Evolutionary conservation across 805 yeast genomes (phyloP), one percentile per base, ranked within the genome.

Genomic region (Cyberlindnera mycetangii): DNA sequence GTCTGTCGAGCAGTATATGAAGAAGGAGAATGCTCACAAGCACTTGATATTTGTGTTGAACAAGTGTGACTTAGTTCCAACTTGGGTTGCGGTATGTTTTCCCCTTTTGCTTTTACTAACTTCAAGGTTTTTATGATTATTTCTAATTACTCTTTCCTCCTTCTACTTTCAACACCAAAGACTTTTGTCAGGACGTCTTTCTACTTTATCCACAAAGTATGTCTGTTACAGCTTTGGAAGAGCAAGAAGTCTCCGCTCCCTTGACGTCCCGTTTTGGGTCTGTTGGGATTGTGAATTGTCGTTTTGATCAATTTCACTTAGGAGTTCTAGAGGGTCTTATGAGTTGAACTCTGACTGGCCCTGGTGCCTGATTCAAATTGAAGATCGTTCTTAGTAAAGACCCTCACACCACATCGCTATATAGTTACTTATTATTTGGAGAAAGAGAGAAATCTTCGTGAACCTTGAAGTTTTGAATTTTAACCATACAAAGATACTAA

Each of bases 221-320:
- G 85, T 85, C 97, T 90, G 97, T 92, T 90, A 92, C 92, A 79
- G 83, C 95, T 81, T 86, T 90, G 97, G 97, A 76, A 90, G 81
- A 90, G 64, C 56, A 78, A 87, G 71, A 67, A 68, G 70, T 64
- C 70, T 76, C 83, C 81, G 78, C 69, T 64, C 69, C 72, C 28
- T 25, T 60, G 60, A 49, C 51, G 44, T 22, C 64, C 67, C 82
- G 80, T 73, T 74, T 67, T 74, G 79, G 69, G 69, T 60, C 52
- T n/a, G 62, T 44, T 45, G 53, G 38, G 24, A 45, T 52, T 44
- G 51, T 47, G 53, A 47, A 37, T 30, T 32, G 42, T 62, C 70
- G 71, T 67, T 64, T 53, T 66, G 70, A 50, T 47, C 35, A 27
- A 31, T 15, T 24, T 53, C 56, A 47, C 50, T 35, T 42, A 57